These are phyloP conservation scores for Xylaria venustula DNA, from an alignment of 495 filamentous ascomycete species.

Conservation along the genomic window DNA sequence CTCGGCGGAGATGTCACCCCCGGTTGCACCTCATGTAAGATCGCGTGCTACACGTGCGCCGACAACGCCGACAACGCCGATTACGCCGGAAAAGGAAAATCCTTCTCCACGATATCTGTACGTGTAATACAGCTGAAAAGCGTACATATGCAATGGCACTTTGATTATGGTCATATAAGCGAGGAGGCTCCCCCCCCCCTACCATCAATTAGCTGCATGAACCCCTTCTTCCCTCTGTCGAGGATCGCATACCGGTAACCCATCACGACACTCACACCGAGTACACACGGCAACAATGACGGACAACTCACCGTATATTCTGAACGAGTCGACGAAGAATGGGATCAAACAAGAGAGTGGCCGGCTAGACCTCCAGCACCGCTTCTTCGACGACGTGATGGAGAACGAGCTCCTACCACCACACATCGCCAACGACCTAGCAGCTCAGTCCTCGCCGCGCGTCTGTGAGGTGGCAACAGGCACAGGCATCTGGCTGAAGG, in stretches of 20 bases:
- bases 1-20: no score
- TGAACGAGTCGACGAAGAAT: neutral
- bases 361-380: neutral
- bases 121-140: no score
- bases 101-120: no score
- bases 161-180: no score
- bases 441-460: neutral
- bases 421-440: neutral
- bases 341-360: neutral
- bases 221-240: neutral
- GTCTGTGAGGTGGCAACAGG: neutral
- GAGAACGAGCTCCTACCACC: neutral
- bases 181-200: neutral
- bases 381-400: slow-evolving; percentile 6
- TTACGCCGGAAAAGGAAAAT: no score
- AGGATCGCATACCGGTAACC: neutral
- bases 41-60: no score
- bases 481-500: neutral
- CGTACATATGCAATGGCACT: no score
- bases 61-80: no score
- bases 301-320: neutral
- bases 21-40: no score
- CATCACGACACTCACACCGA: neutral
- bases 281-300: neutral
- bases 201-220: neutral